Conservation (phyloP, 2,329 filamentous ascomycete species). For the Proliferodiscus dingleyae region DNA sequence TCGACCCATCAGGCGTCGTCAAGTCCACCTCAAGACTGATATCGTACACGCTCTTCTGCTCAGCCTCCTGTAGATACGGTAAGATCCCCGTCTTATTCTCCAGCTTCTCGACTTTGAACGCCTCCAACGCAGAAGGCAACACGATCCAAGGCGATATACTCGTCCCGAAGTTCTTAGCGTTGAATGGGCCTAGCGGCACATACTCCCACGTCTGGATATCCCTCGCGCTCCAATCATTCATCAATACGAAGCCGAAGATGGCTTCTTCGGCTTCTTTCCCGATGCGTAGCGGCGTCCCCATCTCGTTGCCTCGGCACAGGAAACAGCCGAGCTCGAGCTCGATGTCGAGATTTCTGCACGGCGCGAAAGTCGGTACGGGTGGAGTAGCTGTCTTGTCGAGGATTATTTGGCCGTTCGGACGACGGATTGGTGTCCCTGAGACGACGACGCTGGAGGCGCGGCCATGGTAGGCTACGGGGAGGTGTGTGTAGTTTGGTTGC, state of each 20-base stretch:
- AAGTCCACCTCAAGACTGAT: constrained; percentile 66
- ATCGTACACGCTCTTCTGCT: constrained; percentile 56
- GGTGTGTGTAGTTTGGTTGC: constrained; percentile 75
- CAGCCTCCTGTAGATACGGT: constrained; percentile 60
- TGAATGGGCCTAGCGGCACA: constrained; percentile 76
- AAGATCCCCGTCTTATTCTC: constrained; percentile 50
- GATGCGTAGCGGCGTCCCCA: constrained; percentile 61
- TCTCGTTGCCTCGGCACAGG: constrained; percentile 57
- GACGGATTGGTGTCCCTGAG: constrained; percentile 56
- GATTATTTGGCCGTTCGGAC: constrained; percentile 72
- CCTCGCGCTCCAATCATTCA: constrained; percentile 85
- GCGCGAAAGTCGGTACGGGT: constrained; percentile 58
- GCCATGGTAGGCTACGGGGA: constrained; percentile 79
- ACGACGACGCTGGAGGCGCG: constrained; percentile 70
- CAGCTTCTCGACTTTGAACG: constrained; percentile 53
- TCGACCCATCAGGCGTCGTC: constrained; percentile 43
- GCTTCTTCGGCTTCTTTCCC: constrained; percentile 56
- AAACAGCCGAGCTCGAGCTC: constrained; percentile 79
- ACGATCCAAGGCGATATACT: constrained; percentile 78
- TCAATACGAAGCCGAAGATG: constrained; percentile 73
- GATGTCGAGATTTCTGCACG: constrained; percentile 66
- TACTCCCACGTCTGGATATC: constrained; percentile 86
- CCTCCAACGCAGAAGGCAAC: constrained; percentile 68
- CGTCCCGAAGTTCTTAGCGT: constrained; percentile 77
- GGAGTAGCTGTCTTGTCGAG: constrained; percentile 56